Evolutionary conservation across 179 eudicot genomes (phyloP).

Genomic region (Drosera spatulata): DNA sequence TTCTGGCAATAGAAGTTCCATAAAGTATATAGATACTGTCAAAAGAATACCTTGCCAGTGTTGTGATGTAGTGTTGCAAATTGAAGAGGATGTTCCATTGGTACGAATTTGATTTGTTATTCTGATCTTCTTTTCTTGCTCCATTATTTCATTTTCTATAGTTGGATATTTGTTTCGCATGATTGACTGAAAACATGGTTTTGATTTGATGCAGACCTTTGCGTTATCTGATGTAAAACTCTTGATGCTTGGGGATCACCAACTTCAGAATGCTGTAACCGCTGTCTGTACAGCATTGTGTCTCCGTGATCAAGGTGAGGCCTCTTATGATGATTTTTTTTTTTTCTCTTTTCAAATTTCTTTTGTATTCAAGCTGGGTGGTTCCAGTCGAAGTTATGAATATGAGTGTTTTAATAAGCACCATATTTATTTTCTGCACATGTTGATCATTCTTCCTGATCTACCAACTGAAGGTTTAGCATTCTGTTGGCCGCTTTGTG

Average conservation of each 20-base stretch:
- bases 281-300: slow-evolving; percentile 89
- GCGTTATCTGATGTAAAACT: slow-evolving; percentile 54
- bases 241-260: slow-evolving; percentile 78
- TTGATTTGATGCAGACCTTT: slow-evolving; percentile 32
- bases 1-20: slow-evolving; percentile 48
- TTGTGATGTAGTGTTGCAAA: slow-evolving; percentile 61
- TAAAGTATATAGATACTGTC: slow-evolving; percentile 30
- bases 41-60: slow-evolving; percentile 48
- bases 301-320: slow-evolving; percentile 66
- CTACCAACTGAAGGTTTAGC: too few relatives aligned
- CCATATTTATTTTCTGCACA: too few relatives aligned
- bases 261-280: slow-evolving; percentile 89
- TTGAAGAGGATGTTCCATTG: slow-evolving; percentile 45
- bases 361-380: too few relatives aligned
- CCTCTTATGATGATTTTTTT: background rate
- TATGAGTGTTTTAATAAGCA: too few relatives aligned
- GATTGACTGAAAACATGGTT: background rate
- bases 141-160: background rate
- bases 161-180: background rate
- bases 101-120: slow-evolving; percentile 25
- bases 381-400: too few relatives aligned
- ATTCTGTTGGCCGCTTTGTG: too few relatives aligned
- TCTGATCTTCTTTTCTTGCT: background rate
- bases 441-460: too few relatives aligned
- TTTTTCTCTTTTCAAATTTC: too few relatives aligned